Evolutionary conservation across 768 basidiomycete genomes (phyloP).

Genomic region (Pleurotus tuoliensis): DNA sequence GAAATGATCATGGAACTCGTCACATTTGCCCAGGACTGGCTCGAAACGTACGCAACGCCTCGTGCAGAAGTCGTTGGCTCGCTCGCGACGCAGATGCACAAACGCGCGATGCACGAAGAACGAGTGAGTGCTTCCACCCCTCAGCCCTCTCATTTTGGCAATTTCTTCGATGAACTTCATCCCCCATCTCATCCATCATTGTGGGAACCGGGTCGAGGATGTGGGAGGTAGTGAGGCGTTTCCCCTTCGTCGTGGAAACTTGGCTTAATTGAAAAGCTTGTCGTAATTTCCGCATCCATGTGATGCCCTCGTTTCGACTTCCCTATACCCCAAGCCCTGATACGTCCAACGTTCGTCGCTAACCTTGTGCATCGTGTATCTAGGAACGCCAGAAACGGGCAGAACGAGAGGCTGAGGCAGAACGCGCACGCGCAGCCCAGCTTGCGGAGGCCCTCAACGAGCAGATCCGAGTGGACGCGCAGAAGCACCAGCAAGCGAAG

Average conservation of each 20-base stretch:
- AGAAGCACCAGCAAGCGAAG: conserved; percentile 52
- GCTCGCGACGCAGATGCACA: conserved; percentile 75
- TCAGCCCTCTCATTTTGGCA: conserved; percentile 1
- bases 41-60: conserved; percentile 51
- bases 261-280: not conserved
- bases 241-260: not conserved
- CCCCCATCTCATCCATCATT: conserved; percentile 4
- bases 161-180: not conserved
- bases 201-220: conserved; percentile 1
- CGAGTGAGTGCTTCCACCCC: conserved; percentile 38
- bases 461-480: conserved; percentile 62
- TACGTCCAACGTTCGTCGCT: not conserved
- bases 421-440: conserved; percentile 45
- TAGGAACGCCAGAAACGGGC: conserved; percentile 54
- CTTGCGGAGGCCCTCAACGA: conserved; percentile 59
- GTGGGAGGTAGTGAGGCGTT: conserved; percentile 5
- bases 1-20: conserved; percentile 82
- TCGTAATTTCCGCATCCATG: not conserved
- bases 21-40: conserved; percentile 69
- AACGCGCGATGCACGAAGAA: conserved; percentile 68
- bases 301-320: not conserved
- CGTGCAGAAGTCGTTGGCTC: conserved; percentile 62
- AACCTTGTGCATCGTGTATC: not conserved
- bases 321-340: not conserved
- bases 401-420: conserved; percentile 51